Percentiles rank a stretch among this genome's conserved stretches.
phyloP scores from a whole-genome alignment of 2,329 filamentous ascomycete genomes.

The Aspergillus neotritici region DNA sequence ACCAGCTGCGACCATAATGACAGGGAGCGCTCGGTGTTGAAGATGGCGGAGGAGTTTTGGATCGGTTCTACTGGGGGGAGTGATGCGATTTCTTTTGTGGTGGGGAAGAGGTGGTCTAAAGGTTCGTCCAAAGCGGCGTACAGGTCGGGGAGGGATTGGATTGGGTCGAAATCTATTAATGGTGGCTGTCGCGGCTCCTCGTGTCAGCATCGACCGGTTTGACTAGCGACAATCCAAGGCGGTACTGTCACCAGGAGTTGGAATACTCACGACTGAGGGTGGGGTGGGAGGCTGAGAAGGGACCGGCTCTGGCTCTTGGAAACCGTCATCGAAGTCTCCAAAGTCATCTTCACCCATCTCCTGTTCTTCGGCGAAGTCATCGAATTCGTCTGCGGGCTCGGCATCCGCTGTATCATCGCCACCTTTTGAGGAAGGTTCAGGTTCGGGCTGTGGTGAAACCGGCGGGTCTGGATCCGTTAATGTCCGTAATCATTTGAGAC shows the following conservation, averaged over 20 bases:
- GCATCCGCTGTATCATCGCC: conserved; percentile 38
- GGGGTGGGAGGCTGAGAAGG: conserved; percentile 26
- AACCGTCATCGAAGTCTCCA: conserved; percentile 63
- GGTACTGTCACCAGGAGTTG: not conserved
- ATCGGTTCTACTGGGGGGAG: conserved; percentile 37
- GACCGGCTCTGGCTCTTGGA: conserved; percentile 45
- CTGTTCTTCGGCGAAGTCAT: conserved; percentile 49
- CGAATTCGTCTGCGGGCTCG: conserved; percentile 53
- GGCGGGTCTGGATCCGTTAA: conserved; percentile 59
- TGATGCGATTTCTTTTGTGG: conserved; percentile 31
- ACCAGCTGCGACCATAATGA: conserved; percentile 96
- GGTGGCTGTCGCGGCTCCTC: conserved; percentile 25
- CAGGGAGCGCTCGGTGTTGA: conserved; percentile 77
- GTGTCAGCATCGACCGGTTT: not conserved
- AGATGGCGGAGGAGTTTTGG: conserved; percentile 51
- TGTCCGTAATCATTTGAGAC: conserved; percentile 40
- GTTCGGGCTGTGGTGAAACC: conserved; percentile 40
- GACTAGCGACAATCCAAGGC: not conserved
- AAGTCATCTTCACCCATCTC: conserved; percentile 51
- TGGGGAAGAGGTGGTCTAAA: conserved; percentile 43
- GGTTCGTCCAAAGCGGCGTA: conserved; percentile 33
- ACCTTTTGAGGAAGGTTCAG: conserved; percentile 46
- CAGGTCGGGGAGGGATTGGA: conserved; percentile 43
- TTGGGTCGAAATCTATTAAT: conserved; percentile 50
- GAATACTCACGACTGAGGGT: conserved; percentile 42